Evolutionary conservation across 2,329 filamentous ascomycete species (phyloP).

Genomic region (Acrodontium crateriforme): DNA sequence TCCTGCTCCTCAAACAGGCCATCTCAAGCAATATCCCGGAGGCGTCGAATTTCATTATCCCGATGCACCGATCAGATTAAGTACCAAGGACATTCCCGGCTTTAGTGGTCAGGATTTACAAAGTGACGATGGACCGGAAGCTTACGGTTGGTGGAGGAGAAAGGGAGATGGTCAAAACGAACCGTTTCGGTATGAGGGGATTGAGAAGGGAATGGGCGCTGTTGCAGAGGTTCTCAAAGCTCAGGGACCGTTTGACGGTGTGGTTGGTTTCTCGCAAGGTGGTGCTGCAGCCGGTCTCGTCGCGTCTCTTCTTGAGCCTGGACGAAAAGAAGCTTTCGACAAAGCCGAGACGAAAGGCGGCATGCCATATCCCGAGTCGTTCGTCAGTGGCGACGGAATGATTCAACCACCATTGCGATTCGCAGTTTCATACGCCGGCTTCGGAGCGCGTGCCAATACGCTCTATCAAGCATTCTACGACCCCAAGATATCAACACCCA

Average conservation of each 20-base stretch:
- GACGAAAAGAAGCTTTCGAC: constrained; percentile 35
- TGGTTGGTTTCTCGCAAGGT: constrained; percentile 74
- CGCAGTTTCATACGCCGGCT: constrained; percentile 64
- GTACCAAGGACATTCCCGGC: constrained; percentile 40
- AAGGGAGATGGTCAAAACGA: constrained; percentile 49
- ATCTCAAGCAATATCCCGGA: constrained; percentile 22
- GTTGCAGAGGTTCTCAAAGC: constrained; percentile 49
- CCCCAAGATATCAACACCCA: constrained; percentile 60
- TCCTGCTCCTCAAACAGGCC: constrained; percentile 37
- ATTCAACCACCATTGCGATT: constrained; percentile 47
- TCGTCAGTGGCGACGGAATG: constrained; percentile 25
- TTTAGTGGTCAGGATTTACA: constrained; percentile 28
- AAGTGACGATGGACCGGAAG: constrained; percentile 34
- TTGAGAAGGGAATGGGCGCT: constrained; percentile 52
- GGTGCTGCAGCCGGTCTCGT: constrained; percentile 60
- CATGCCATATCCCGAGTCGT: constrained; percentile 39
- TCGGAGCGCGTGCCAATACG: constrained; percentile 46
- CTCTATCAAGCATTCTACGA: constrained; percentile 58
- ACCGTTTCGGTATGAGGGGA: constrained; percentile 45
- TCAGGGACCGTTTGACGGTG: constrained; percentile 59
- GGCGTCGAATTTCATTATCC: constrained; percentile 33
- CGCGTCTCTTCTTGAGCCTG: constrained; percentile 53
- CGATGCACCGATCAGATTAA: constrained; percentile 30
- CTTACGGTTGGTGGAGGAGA: constrained; percentile 72
- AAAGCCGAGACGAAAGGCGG: constrained; percentile 24